phyloP scores from a whole-genome alignment of 495 filamentous ascomycete genomes.

The Massariosphaeria phaeospora region DNA sequence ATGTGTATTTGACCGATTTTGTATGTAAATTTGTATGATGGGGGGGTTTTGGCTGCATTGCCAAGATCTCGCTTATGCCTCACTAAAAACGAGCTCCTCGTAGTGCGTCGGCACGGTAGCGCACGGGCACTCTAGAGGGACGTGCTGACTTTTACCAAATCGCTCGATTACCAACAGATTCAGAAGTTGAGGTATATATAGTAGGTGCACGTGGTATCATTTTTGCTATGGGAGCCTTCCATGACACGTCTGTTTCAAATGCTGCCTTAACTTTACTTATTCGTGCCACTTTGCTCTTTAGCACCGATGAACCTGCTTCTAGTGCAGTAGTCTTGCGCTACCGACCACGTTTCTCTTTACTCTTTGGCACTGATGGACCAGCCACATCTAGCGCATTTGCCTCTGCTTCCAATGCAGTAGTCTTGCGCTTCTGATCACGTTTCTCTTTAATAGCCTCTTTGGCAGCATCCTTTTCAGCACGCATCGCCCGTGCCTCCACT shows the following conservation, averaged over 20 bases:
- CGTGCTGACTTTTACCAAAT: conserved; percentile 9
- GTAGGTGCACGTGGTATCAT: conserved; percentile 6
- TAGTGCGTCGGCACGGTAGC: too few relatives aligned
- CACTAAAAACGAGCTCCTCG: too few relatives aligned
- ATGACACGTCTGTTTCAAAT: not conserved
- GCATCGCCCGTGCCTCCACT: conserved; percentile 2
- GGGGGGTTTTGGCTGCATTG: too few relatives aligned
- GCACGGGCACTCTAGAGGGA: conserved; percentile 11
- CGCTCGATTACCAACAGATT: conserved; percentile 4
- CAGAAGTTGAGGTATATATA: conserved; percentile 9
- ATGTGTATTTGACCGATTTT: too few relatives aligned
- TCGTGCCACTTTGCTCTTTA: conserved; percentile 3
- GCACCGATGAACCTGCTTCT: conserved; percentile 12
- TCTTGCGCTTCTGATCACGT: conserved; percentile 8
- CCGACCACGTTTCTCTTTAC: too few relatives aligned
- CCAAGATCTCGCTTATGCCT: too few relatives aligned
- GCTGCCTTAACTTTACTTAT: conserved; percentile 8
- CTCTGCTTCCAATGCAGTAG: conserved; percentile 4
- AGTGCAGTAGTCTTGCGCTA: too few relatives aligned
- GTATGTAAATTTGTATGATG: too few relatives aligned
- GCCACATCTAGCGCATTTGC: too few relatives aligned
- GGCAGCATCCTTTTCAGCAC: not conserved
- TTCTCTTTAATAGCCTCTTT: not conserved
- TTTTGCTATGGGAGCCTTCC: conserved; percentile 10
- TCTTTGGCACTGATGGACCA: too few relatives aligned